Evolutionary conservation across 345 rosid species (phyloP).

Genomic region (Gossypium mustelinum): DNA sequence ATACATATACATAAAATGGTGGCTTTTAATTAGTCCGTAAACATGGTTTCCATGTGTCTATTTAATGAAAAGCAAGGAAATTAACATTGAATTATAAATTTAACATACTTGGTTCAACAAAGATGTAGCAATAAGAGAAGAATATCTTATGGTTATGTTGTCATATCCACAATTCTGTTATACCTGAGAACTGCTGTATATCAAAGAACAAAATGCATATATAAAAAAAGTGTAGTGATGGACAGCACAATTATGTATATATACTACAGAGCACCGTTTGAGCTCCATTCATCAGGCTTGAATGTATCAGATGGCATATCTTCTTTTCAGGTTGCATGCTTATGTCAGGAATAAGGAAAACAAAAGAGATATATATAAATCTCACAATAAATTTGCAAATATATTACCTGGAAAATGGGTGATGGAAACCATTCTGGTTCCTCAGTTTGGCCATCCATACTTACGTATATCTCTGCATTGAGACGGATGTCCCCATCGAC

Average conservation of each 20-base stretch:
- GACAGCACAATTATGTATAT: neutral
- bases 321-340: neutral
- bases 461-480: conserved; percentile 79
- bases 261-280: neutral
- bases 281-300: neutral
- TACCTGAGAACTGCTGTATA: neutral
- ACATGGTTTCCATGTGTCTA: neutral
- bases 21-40: neutral
- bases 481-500: conserved; percentile 94
- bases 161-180: neutral
- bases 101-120: neutral
- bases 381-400: neutral
- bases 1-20: neutral
- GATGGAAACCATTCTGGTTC: conserved; percentile 88
- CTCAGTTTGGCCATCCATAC: conserved; percentile 73
- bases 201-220: neutral
- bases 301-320: neutral
- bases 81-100: neutral
- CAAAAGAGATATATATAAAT: neutral
- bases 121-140: neutral
- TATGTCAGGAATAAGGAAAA: no score
- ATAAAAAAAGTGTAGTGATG: neutral
- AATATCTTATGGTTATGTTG: neutral
- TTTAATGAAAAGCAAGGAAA: neutral
- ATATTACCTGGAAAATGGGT: conserved; percentile 78